phyloP scores from a whole-genome alignment of 2,329 filamentous ascomycete species.

The Diaporthe sp. region DNA sequence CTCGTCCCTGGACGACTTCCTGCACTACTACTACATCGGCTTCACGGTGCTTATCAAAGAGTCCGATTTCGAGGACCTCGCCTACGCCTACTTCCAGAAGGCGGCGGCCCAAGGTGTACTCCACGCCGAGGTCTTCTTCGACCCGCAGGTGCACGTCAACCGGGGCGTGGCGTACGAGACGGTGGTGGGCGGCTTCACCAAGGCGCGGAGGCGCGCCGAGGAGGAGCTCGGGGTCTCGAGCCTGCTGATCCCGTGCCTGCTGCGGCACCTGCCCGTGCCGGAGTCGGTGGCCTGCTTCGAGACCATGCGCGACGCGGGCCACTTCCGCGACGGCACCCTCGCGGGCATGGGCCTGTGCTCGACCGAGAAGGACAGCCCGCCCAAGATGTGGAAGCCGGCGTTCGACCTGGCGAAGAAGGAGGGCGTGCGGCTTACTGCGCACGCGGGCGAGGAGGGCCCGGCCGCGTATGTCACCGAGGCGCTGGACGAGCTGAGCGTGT shows the following conservation, averaged over 20 bases:
- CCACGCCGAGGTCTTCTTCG: conserved; percentile 86
- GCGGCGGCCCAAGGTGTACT: conserved; percentile 75
- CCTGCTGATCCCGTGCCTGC: conserved; percentile 79
- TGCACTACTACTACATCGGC: conserved; percentile 83
- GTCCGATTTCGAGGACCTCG: conserved; percentile 80
- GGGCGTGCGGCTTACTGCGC: conserved; percentile 76
- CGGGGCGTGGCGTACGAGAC: conserved; percentile 75
- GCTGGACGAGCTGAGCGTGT: conserved; percentile 71
- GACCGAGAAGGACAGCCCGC: conserved; percentile 55
- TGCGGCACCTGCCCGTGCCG: conserved; percentile 76
- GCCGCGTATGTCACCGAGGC: conserved; percentile 75
- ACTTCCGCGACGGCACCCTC: conserved; percentile 56
- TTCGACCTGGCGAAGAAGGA: conserved; percentile 67
- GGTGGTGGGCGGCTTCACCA: conserved; percentile 74
- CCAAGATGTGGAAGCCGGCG: conserved; percentile 71
- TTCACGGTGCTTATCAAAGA: conserved; percentile 77
- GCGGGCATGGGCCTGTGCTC: conserved; percentile 50
- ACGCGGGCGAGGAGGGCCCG: conserved; percentile 83
- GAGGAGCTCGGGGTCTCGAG: conserved; percentile 75
- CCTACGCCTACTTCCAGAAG: conserved; percentile 78
- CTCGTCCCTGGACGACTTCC: conserved; percentile 81
- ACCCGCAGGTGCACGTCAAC: conserved; percentile 80
- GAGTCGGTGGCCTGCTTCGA: conserved; percentile 66
- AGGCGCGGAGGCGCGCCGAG: conserved; percentile 72
- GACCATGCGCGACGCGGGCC: conserved; percentile 56